Conservation (phyloP, 1,284 basidiomycete species). For the Heterobasidion parviporum region DNA sequence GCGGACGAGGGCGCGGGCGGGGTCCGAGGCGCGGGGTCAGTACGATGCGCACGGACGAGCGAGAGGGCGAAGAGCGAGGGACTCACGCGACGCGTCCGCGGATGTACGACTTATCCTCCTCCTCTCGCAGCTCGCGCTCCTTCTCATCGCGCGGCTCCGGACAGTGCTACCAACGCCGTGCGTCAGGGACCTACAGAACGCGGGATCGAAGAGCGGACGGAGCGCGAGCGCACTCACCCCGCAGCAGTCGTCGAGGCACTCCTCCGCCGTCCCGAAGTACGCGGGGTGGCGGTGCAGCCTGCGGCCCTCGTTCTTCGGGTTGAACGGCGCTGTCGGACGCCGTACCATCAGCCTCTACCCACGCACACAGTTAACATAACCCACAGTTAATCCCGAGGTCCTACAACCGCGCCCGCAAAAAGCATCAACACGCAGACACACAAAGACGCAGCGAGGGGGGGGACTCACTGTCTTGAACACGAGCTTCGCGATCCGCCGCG, state of each 20-base stretch:
- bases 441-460: neutral
- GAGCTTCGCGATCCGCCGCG: conserved; percentile 46
- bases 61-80: no score
- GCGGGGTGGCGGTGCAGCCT: conserved; percentile 54
- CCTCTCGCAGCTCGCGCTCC: conserved; percentile 18
- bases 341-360: no score
- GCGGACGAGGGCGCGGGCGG: no score
- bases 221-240: conserved; percentile 26
- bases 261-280: conserved; percentile 49
- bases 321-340: conserved; percentile 42
- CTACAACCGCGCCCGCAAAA: no score
- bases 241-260: conserved; percentile 53
- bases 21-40: no score
- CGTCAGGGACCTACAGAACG: neutral
- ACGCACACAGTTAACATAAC: no score
- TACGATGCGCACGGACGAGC: no score
- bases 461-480: conserved; percentile 39
- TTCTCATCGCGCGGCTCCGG: conserved; percentile 42
- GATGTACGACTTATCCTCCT: conserved; percentile 43
- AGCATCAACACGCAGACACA: neutral
- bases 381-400: neutral
- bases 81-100: conserved; percentile 43
- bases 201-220: no score
- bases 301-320: conserved; percentile 51
- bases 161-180: conserved; percentile 29